Evolutionary conservation across 1,284 basidiomycete species (phyloP).

Genomic region (Malassezia cuniculi): DNA sequence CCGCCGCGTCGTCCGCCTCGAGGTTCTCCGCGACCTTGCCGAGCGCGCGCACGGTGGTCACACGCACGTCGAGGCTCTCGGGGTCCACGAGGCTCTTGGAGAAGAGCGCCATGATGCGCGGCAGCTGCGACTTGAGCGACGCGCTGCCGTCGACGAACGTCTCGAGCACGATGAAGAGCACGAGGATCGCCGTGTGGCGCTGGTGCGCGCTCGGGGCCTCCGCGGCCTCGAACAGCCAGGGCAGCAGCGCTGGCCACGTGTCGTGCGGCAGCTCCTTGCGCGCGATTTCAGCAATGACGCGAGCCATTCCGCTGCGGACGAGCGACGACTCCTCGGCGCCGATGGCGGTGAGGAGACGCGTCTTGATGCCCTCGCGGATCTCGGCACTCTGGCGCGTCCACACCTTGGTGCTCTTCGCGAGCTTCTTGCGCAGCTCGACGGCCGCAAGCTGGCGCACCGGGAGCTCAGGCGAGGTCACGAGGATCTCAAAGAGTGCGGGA

Average conservation of each 20-base stretch:
- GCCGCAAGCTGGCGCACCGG: slow-evolving; percentile 83
- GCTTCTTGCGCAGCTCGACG: slow-evolving; percentile 92
- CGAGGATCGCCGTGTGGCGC: slow-evolving; percentile 81
- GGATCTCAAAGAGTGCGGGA: slow-evolving; percentile 75
- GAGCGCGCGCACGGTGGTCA: slow-evolving; percentile 71
- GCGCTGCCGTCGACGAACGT: slow-evolving; percentile 60
- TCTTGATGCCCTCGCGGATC: slow-evolving; percentile 73
- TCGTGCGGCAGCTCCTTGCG: slow-evolving; percentile 69
- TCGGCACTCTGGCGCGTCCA: slow-evolving; percentile 65
- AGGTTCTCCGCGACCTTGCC: slow-evolving; percentile 90
- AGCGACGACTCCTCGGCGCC: slow-evolving; percentile 68
- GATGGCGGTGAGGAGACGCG: slow-evolving; percentile 65
- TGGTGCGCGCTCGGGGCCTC: slow-evolving; percentile 59
- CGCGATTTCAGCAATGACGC: slow-evolving; percentile 86
- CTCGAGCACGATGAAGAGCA: slow-evolving; percentile 82
- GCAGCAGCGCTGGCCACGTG: slow-evolving; percentile 76
- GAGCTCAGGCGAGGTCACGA: slow-evolving; percentile 68
- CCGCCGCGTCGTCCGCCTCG: slow-evolving; percentile 70
- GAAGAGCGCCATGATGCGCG: slow-evolving; percentile 72
- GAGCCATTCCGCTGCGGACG: slow-evolving; percentile 63
- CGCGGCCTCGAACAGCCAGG: slow-evolving; percentile 71
- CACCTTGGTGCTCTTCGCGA: slow-evolving; percentile 63
- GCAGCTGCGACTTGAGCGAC: slow-evolving; percentile 64
- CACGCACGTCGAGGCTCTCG: slow-evolving; percentile 76
- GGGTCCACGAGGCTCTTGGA: slow-evolving; percentile 66